Evolutionary conservation across 176 grass and related monocot species (phyloP).

Genomic region (Tuctoria greenei): DNA sequence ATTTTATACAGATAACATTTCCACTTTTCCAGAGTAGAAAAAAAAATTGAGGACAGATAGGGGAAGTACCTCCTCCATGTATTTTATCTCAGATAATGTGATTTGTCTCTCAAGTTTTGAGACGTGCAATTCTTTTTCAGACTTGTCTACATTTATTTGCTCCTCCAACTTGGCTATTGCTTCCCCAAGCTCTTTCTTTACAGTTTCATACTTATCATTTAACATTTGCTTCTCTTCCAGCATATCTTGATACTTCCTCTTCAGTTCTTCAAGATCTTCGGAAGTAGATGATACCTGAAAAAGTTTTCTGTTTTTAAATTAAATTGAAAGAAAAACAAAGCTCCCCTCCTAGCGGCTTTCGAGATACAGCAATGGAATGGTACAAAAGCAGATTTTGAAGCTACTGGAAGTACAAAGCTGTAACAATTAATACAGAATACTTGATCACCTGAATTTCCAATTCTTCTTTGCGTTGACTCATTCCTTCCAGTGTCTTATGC

Average conservation of each 20-base stretch:
- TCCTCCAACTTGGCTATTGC: slow-evolving; percentile 65
- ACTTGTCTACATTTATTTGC: slow-evolving; percentile 70
- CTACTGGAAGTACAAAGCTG: neutral
- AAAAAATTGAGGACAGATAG: slow-evolving; percentile 19
- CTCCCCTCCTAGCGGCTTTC: too few relatives aligned
- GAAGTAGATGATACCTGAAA: slow-evolving; percentile 54
- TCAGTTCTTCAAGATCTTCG: slow-evolving; percentile 57
- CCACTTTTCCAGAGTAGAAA: slow-evolving; percentile 8
- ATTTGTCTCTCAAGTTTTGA: slow-evolving; percentile 85
- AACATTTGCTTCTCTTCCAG: slow-evolving; percentile 66
- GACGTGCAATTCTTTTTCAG: slow-evolving; percentile 67
- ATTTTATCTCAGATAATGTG: slow-evolving; percentile 75
- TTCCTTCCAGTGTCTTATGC: slow-evolving; percentile 49
- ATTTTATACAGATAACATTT: slow-evolving; percentile 28
- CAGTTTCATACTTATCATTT: slow-evolving; percentile 56
- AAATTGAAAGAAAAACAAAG: slow-evolving; percentile 17
- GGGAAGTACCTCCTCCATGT: slow-evolving; percentile 74
- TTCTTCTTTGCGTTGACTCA: slow-evolving; percentile 59
- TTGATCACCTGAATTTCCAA: slow-evolving; percentile 68
- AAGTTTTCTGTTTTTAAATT: neutral
- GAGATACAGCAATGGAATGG: neutral
- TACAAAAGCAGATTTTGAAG: slow-evolving; percentile 6
- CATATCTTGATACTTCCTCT: slow-evolving; percentile 41
- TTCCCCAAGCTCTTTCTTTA: slow-evolving; percentile 67
- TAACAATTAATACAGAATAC: slow-evolving; percentile 24